Evolutionary conservation across 2,329 filamentous ascomycete species (phyloP), one percentile per base, ranked within the genome.

Genomic region (Aspergillus oerlinghausenensis): DNA sequence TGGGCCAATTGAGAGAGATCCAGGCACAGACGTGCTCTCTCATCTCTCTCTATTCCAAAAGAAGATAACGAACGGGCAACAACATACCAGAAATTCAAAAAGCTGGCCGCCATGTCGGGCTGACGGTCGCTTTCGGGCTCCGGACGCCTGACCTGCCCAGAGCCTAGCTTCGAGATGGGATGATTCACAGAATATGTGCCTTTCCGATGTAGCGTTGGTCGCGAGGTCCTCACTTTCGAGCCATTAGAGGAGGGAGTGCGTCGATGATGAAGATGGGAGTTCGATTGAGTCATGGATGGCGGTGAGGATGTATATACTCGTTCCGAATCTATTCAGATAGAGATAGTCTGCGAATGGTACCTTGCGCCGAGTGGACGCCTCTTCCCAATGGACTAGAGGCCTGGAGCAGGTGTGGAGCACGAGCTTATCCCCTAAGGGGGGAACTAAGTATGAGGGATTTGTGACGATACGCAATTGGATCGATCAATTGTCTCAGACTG

Each of bases 41-140:
- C 32, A 38, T 35, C 14, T 17, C 14, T n/a, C 14, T 38, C 32
- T 38, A 17, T 38, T 7, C 14, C 14, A 53, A 58, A 48, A 54
- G 54, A 28, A 49, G 38, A 52, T 48, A 48, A 56, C 26, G 19
- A 26, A 38, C 3, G 35, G 35, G 10, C 35, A 38, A 32, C 49
- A 26, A 69, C 74, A 63, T 73, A 78, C 75, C 75, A 78, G 63
- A 73, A 78, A 58, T 77, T 76, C 48, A 77, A 63, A 50, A 78
- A 78, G 60, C 73, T 76, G 48, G 75, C 67, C 7, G 75, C 71
- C 75, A 78, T 78, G 52, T 75, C 73, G 56, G 64, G 56, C 35
- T 67, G 63, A 43, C 60, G 59, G 55, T 71, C 67, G 60, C 71
- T 65, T 43, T 65, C 63, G 51, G 58, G 59, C 40, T 58, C 59